Percentiles rank a stretch among this genome's conserved stretches.
Evolutionary conservation across 805 yeast genomes (phyloP).

Genomic region (Jamesozyma rosinii): DNA sequence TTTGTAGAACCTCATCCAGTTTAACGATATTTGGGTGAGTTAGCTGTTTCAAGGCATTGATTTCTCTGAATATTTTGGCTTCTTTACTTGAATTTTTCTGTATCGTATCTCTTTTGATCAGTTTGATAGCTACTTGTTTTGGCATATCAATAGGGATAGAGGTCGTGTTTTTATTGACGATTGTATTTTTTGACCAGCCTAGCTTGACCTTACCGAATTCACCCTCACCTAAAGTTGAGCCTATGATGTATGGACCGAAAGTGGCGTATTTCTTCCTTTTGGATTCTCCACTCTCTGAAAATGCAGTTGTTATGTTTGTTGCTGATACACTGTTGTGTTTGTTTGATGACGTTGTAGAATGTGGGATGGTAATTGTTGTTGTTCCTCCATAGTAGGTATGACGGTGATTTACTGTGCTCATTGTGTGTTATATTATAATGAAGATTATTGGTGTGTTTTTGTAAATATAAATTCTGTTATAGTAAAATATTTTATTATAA

Average conservation of each 20-base stretch:
- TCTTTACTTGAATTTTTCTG: slow-evolving; percentile 77
- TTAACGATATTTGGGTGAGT: slow-evolving; percentile 92
- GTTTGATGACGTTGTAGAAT: neutral
- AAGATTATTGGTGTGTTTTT: no score
- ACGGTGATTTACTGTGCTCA: slow-evolving; percentile 10
- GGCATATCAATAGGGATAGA: slow-evolving; percentile 31
- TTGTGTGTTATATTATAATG: neutral
- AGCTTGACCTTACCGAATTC: slow-evolving; percentile 96
- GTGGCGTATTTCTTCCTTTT: slow-evolving; percentile 44
- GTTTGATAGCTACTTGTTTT: slow-evolving; percentile 85
- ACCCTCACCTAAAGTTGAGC: slow-evolving; percentile 94
- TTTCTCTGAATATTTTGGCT: slow-evolving; percentile 84
- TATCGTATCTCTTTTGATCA: slow-evolving; percentile 81
- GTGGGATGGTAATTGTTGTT: slow-evolving; percentile 4
- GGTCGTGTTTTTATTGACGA: slow-evolving; percentile 2
- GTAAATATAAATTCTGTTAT: no score
- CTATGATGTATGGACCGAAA: slow-evolving; percentile 83
- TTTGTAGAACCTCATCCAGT: slow-evolving; percentile 85
- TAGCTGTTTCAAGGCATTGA: slow-evolving; percentile 75
- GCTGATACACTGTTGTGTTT: neutral
- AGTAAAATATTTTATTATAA: no score
- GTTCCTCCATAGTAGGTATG: slow-evolving; percentile 29
- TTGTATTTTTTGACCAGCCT: slow-evolving; percentile 73
- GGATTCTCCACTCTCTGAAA: neutral
- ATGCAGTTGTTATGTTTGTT: neutral